Evolutionary conservation across 1,284 basidiomycete species (phyloP), one percentile per base, ranked within the genome.

Genomic region (Pholiota adiposa): DNA sequence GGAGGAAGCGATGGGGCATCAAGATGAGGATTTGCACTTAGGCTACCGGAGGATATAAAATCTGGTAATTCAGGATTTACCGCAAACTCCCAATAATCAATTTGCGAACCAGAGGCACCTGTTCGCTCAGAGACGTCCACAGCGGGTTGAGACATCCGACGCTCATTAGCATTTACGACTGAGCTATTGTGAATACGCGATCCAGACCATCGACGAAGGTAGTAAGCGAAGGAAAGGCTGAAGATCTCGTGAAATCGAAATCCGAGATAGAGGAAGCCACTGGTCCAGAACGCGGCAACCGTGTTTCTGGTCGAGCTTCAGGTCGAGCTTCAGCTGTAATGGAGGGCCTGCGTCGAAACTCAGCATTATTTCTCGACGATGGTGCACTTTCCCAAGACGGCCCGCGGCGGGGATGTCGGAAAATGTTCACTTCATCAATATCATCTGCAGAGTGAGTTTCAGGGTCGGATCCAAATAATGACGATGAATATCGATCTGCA

Each of bases 1-100:
- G 64, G 62, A 29, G 67, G 67, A 25, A 68, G 52, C 16, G 67
- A 61, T 31, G 65, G 67, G 14, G 59, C 48, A 25, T 50, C 40
- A 29, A 41, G 40, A 27, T 21, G 27, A 49, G 34, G 29, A 11
- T 23, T 5, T 25, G 34, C 44, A 40, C 3, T 38, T 38, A n/a
- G 4, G 11, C 11, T 31, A 4, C 11, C 29, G 29, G 29, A 31
- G 5, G 29, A 31, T 11, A 11, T 4, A 11, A 11, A 4, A 31
- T 31, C 5, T 31, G 11, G 4, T 11, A 4, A 4, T 31, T 31
- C 29, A 31, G 11, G 11, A 31, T 31, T 11, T 31, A 5, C 29
- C 29, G 11, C 5, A 31, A 5, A 31, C 5, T 31, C 11, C 29
- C 29, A 31, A 11, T 31, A 31, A 31, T n/a, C n/a, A n/a, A n/a